A percentile compares a stretch with the other conserved stretches of the same genome.
phyloP scores from a whole-genome alignment of 129 eudicot genomes.

The Silybum marianum region DNA sequence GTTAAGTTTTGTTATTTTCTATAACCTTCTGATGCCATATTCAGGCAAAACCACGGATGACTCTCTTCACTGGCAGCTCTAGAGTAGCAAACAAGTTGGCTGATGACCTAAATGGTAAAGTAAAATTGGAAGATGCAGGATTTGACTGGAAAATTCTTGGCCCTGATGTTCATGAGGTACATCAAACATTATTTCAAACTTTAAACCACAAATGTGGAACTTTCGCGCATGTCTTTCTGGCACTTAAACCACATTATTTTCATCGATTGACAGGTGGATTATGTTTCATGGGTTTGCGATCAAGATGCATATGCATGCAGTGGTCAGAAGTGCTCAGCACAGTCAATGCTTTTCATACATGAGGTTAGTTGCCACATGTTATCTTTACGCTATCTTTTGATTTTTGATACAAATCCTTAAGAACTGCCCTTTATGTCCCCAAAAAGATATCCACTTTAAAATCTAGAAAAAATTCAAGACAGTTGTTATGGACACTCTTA shows the following conservation, averaged over 20 bases:
- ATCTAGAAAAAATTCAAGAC: background rate
- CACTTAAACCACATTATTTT: slow-evolving; percentile 13
- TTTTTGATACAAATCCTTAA: background rate
- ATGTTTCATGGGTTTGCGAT: slow-evolving; percentile 99
- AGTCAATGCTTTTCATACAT: slow-evolving; percentile 87
- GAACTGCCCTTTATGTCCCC: background rate
- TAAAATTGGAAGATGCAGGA: slow-evolving; percentile 97
- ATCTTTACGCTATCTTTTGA: background rate
- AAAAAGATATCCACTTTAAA: background rate
- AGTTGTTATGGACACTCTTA: background rate
- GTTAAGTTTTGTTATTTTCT: background rate
- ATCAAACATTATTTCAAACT: slow-evolving; percentile 2
- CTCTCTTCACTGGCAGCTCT: slow-evolving; percentile 96
- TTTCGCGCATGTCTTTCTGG: background rate
- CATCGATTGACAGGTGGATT: slow-evolving; percentile 65
- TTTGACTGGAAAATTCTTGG: slow-evolving; percentile 99
- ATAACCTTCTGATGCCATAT: background rate
- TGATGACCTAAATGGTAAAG: slow-evolving; percentile 73
- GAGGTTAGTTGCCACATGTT: slow-evolving; percentile 54
- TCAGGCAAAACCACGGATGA: slow-evolving; percentile 96
- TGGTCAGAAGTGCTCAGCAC: slow-evolving; percentile 98
- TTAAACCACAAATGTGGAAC: background rate
- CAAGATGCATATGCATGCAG: slow-evolving; percentile 99
- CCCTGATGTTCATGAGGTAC: slow-evolving; percentile 96
- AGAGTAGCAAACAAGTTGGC: slow-evolving; percentile 92